phyloP scores from a whole-genome alignment of 805 yeast species.

The Lachancea lanzarotensis region DNA sequence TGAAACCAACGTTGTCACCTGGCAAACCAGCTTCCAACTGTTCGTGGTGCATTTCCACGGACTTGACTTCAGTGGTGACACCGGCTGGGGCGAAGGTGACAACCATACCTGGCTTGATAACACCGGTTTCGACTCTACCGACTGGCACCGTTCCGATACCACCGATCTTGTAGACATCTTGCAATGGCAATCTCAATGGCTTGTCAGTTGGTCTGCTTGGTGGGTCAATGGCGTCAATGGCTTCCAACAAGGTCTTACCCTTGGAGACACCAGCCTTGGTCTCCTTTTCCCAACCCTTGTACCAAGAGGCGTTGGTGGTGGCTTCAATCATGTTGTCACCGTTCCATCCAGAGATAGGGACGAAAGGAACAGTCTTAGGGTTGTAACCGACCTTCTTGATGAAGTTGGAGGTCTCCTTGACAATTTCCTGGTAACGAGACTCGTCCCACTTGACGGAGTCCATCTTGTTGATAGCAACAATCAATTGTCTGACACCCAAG shows the following conservation, averaged over 20 bases:
- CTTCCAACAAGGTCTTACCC: conserved; percentile 81
- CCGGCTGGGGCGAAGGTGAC: conserved; percentile 87
- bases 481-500: conserved; percentile 79
- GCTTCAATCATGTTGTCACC: conserved; percentile 91
- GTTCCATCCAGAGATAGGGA: conserved; percentile 88
- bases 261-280: conserved; percentile 61
- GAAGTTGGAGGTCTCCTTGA: conserved; percentile 71
- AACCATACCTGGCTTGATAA: conserved; percentile 86
- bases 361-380: conserved; percentile 78
- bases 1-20: conserved; percentile 90
- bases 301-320: conserved; percentile 78
- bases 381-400: conserved; percentile 81
- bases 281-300: conserved; percentile 81
- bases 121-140: conserved; percentile 92
- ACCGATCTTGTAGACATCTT: conserved; percentile 91
- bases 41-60: conserved; percentile 86
- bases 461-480: conserved; percentile 92
- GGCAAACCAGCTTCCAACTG: conserved; percentile 72
- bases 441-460: conserved; percentile 87
- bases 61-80: conserved; percentile 84
- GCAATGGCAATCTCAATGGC: conserved; percentile 85
- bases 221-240: conserved; percentile 77
- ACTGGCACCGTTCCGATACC: conserved; percentile 90
- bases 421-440: conserved; percentile 70
- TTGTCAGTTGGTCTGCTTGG: conserved; percentile 76